Evolutionary conservation across 2,329 filamentous ascomycete genomes (phyloP), one percentile per base, ranked within the genome.

Genomic region (Penicillium glabrum): DNA sequence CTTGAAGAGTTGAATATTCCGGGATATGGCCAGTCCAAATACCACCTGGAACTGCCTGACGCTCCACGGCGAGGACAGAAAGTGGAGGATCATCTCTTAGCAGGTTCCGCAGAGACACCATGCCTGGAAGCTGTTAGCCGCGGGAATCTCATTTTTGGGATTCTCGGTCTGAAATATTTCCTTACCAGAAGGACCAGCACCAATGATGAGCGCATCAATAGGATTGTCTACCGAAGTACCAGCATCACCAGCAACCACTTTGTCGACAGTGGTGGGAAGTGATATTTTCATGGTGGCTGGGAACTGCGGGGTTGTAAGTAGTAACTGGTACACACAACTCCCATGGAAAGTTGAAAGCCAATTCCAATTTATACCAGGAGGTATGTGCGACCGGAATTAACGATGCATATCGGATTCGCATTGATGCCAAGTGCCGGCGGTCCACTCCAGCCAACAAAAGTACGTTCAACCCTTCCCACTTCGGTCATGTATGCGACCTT

Each of bases 171-270:
- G 24, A n/a, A n/a, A 16, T n/a, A 11, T n/a, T 26, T 11, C 16
- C 29, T 48, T 37, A 54, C 52, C 52, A 13, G 52, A 54, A 35
- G 52, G 52, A 31, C 52, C 52, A 29, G 45, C 39, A 27, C 52
- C 52, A 37, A 54, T 54, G 16, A 54, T 54, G 19, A 54, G 52
- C 19, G 52, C 52, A 49, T 54, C 52, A 21, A 54, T 54, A 7
- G 52, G 52, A 41, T 48, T 41, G 21, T 54, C 52, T n/a, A 41
- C 9, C 10, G 51, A 47, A n/a, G 37, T 46, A 29, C 52, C 52
- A 26, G 39, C 46, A 14, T 48, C 37, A 14, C 52, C 46, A n/a
- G 46, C 35, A 27, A 31, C 45, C 19, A 54, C 46, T 24, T 49
- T 27, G 5, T 26, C 46, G 8, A 46, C 52, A 16, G 52, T 49